phyloP scores from a whole-genome alignment of 2,329 filamentous ascomycete genomes.

The Pseudogymnoascus sp. region DNA sequence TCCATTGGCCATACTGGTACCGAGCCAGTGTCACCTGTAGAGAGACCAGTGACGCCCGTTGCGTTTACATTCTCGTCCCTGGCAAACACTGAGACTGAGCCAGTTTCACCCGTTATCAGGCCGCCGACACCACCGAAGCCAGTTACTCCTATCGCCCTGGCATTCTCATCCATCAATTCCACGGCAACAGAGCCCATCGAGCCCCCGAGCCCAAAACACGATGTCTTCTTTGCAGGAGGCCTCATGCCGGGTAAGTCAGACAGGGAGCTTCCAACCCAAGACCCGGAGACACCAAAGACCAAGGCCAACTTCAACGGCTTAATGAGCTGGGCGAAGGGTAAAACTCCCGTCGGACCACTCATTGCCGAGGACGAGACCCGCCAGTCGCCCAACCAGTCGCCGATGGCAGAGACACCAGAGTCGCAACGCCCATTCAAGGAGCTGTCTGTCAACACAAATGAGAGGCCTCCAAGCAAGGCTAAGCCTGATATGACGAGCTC shows the following conservation, averaged over 20 bases:
- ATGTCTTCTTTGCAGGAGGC: conserved; percentile 22
- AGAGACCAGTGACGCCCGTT: conserved; percentile 13
- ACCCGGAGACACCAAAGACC: conserved; percentile 34
- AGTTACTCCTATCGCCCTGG: conserved; percentile 19
- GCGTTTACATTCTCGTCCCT: conserved; percentile 33
- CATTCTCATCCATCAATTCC: conserved; percentile 24
- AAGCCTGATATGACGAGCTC: conserved; percentile 52
- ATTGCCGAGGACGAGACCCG: conserved; percentile 60
- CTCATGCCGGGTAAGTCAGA: conserved; percentile 38
- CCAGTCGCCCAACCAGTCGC: conserved; percentile 43
- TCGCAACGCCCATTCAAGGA: conserved; percentile 53
- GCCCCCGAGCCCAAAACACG: conserved; percentile 25
- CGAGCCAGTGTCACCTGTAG: conserved; percentile 25
- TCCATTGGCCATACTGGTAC: conserved; percentile 23
- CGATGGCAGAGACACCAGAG: conserved; percentile 41
- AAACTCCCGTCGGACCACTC: conserved; percentile 33
- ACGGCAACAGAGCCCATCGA: conserved; percentile 25
- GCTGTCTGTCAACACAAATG: conserved; percentile 49
- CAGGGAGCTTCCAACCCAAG: conserved; percentile 26
- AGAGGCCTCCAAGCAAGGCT: conserved; percentile 34
- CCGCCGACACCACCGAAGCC: conserved; percentile 14
- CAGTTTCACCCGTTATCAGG: conserved; percentile 29
- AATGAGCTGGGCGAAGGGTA: conserved; percentile 37
- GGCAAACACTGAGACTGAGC: conserved; percentile 35
- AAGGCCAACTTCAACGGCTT: conserved; percentile 32